phyloP scores from a whole-genome alignment of 176 grass and related monocot genomes.

The Ampelocalamus luodianensis region DNA sequence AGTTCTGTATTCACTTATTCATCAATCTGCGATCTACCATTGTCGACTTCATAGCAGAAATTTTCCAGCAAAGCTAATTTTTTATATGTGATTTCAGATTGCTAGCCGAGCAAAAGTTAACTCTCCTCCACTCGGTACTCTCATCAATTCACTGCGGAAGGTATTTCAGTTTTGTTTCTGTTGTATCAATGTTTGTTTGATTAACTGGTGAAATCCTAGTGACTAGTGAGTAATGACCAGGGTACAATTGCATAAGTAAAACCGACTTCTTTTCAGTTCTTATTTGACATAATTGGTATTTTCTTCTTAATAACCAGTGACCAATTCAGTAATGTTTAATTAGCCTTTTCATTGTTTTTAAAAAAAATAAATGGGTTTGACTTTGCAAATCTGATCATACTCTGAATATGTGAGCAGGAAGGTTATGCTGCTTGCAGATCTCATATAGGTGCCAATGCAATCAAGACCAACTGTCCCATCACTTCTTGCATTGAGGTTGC shows the following conservation, averaged over 20 bases:
- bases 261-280: neutral
- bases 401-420: slow-evolving; percentile 59
- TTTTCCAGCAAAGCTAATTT: slow-evolving; percentile 25
- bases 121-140: slow-evolving; percentile 58
- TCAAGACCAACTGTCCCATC: slow-evolving; percentile 86
- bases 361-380: neutral
- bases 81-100: slow-evolving; percentile 59
- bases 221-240: neutral
- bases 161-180: slow-evolving; percentile 44
- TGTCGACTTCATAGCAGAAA: slow-evolving; percentile 16
- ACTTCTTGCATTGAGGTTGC: slow-evolving; percentile 57
- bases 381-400: slow-evolving; percentile 12
- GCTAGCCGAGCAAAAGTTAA: slow-evolving; percentile 81
- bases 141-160: slow-evolving; percentile 71
- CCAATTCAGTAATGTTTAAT: neutral
- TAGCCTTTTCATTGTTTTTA: neutral
- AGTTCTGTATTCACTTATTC: slow-evolving; percentile 24
- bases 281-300: neutral
- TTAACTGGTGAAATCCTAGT: neutral
- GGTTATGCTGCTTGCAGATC: slow-evolving; percentile 82
- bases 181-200: slow-evolving; percentile 24
- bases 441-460: slow-evolving; percentile 72
- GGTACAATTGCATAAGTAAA: neutral
- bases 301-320: slow-evolving; percentile 18
- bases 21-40: neutral